A percentile compares a stretch with the other conserved stretches of the same genome.
These are phyloP conservation scores for Agrocybe chaxingu DNA, from an alignment of 768 basidiomycete species.

Conservation along the genomic window DNA sequence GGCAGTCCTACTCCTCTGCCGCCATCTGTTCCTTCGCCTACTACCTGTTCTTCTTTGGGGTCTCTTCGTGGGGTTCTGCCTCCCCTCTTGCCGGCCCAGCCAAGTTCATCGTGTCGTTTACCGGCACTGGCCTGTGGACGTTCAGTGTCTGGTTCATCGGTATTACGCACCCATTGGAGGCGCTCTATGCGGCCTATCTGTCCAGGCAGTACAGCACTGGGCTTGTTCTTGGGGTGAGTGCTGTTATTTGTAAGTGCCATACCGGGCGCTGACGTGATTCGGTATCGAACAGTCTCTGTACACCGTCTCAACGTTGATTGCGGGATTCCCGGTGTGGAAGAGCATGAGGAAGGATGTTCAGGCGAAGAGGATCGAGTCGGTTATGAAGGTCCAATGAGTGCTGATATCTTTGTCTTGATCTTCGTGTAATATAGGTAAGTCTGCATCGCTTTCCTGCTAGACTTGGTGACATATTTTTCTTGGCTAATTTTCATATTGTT, in stretches of 20 bases:
- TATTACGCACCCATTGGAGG: slow-evolving; percentile 44
- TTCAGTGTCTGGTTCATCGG: slow-evolving; percentile 28
- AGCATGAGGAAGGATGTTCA: slow-evolving; percentile 61
- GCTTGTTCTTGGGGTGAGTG: slow-evolving; percentile 34
- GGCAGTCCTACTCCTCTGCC: slow-evolving; percentile 18
- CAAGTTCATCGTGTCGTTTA: slow-evolving; percentile 22
- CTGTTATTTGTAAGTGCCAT: neutral
- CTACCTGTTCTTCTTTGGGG: slow-evolving; percentile 29
- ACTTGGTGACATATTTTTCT: too few species aligned
- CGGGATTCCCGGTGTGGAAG: slow-evolving; percentile 54
- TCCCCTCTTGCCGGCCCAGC: slow-evolving; percentile 31
- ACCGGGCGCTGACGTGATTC: too few species aligned
- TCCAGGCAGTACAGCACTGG: slow-evolving; percentile 48
- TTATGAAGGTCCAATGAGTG: slow-evolving; percentile 65
- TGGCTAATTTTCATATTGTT: too few species aligned
- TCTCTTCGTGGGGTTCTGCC: slow-evolving; percentile 21
- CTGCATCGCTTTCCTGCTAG: neutral
- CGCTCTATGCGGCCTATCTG: slow-evolving; percentile 43
- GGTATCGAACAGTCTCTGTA: slow-evolving; percentile 43
- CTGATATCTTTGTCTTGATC: neutral
- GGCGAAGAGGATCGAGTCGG: slow-evolving; percentile 68
- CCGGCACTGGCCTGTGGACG: slow-evolving; percentile 28
- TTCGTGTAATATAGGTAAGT: neutral
- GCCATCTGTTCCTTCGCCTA: slow-evolving; percentile 19
- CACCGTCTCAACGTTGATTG: slow-evolving; percentile 42